phyloP scores from a whole-genome alignment of 495 filamentous ascomycete genomes.

The Trypethelium eluteriae region DNA sequence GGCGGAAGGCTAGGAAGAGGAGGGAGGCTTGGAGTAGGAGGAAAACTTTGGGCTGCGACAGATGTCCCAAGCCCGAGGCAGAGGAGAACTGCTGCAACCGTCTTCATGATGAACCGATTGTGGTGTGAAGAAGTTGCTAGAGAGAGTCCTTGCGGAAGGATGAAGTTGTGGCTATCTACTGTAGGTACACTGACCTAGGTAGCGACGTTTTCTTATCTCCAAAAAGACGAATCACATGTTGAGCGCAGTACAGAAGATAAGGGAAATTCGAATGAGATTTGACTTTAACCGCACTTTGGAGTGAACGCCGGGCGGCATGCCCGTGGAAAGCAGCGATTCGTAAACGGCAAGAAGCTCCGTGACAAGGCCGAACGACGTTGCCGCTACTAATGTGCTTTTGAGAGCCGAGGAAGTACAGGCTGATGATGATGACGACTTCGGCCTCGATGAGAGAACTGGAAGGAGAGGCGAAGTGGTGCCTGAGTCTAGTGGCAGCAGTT shows the following conservation, averaged over 20 bases:
- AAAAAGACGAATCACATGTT: conserved; percentile 5
- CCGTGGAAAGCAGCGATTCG: not conserved
- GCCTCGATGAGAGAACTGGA: not conserved
- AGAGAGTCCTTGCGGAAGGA: not conserved
- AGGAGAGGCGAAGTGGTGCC: not conserved
- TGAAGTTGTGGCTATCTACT: not conserved
- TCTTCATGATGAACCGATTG: not conserved
- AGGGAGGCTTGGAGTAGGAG: not conserved
- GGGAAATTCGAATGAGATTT: not conserved
- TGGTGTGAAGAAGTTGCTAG: not conserved
- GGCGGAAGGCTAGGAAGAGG: not conserved
- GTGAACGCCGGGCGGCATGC: not conserved
- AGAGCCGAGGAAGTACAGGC: conserved; percentile 6
- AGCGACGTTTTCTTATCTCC: not conserved
- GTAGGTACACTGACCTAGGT: not conserved
- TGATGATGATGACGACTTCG: conserved; percentile 4
- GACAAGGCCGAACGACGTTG: not conserved
- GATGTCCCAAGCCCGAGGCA: not conserved
- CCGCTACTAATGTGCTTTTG: not conserved
- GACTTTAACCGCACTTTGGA: conserved; percentile 8
- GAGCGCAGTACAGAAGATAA: not conserved
- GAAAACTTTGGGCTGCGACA: not conserved
- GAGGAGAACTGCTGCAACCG: not conserved
- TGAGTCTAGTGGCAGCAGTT: conserved; percentile 8
- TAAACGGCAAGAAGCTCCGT: not conserved